Conservation (phyloP, 2,329 filamentous ascomycete genomes). For the Fusarium paranaense region DNA sequence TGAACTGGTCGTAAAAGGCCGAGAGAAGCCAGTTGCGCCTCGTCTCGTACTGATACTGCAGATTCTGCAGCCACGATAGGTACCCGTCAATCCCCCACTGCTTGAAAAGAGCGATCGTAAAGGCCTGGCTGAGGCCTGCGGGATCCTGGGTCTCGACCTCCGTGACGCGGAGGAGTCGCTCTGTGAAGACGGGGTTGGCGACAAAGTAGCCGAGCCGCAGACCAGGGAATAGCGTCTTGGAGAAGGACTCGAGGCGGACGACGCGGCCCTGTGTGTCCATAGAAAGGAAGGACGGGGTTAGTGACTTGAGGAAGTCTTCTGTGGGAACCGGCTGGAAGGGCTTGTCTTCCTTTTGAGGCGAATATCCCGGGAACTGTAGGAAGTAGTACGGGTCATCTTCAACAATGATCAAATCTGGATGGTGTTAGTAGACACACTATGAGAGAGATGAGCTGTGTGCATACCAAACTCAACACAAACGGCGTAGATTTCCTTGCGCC, state of each 20-base stretch:
- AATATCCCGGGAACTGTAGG: conserved; percentile 39
- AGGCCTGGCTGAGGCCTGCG: neutral
- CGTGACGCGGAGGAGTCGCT: neutral
- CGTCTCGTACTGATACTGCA: neutral
- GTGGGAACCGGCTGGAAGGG: neutral
- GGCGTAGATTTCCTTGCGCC: neutral
- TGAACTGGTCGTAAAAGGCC: neutral
- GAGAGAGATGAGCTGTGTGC: neutral
- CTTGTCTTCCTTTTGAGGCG: neutral
- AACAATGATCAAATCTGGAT: conserved; percentile 8
- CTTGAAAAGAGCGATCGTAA: neutral
- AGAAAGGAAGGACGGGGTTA: conserved; percentile 40
- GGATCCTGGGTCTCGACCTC: neutral
- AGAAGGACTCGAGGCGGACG: conserved; percentile 41
- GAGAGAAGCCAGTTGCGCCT: neutral
- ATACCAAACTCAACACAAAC: neutral
- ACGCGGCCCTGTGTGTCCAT: conserved; percentile 44
- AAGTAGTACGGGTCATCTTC: conserved; percentile 44
- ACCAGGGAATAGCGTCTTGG: conserved; percentile 30
- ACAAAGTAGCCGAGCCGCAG: conserved; percentile 12
- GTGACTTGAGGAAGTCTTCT: conserved; percentile 25
- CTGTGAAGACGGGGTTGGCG: neutral
- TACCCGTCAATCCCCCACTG: neutral
- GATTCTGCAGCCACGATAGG: neutral
- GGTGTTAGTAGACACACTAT: neutral